Evolutionary conservation across 352 stramenopile species (phyloP).

Genomic region (Albugo laibachii): DNA sequence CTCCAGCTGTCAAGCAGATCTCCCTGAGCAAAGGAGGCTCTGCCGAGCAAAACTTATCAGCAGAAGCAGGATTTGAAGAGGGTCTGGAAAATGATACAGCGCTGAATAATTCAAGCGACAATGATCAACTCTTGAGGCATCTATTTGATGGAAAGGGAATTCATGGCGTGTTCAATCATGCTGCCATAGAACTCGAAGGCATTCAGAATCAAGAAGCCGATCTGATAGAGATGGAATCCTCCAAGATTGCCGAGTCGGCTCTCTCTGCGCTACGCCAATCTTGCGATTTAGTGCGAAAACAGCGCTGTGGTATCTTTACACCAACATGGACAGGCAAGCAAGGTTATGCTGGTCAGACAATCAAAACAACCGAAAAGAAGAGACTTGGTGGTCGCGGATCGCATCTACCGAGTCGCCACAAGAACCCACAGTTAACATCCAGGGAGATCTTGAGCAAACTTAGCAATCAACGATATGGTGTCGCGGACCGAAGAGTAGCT

Average conservation of each 20-base stretch:
- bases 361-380: slow-evolving; percentile 12
- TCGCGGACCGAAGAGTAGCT: background rate
- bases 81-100: slow-evolving; percentile 8
- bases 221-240: slow-evolving; percentile 84
- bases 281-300: slow-evolving; percentile 42
- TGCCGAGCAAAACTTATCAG: slow-evolving; percentile 8
- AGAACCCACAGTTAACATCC: slow-evolving; percentile 20
- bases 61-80: slow-evolving; percentile 16
- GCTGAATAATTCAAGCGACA: slow-evolving; percentile 21
- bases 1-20: slow-evolving; percentile 8
- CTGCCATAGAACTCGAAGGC: slow-evolving; percentile 78
- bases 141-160: slow-evolving; percentile 84
- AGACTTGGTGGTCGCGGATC: slow-evolving; percentile 25
- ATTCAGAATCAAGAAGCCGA: slow-evolving; percentile 77
- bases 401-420: slow-evolving; percentile 14
- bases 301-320: slow-evolving; percentile 33
- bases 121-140: slow-evolving; percentile 75
- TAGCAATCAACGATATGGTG: background rate
- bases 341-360: slow-evolving; percentile 42
- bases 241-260: slow-evolving; percentile 75
- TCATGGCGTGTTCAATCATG: slow-evolving; percentile 91
- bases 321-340: slow-evolving; percentile 61
- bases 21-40: slow-evolving; percentile 3
- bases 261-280: slow-evolving; percentile 64
- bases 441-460: slow-evolving; percentile 53